phyloP scores from a whole-genome alignment of 148 eudicot genomes.

The Rhododendron kiyosumense region DNA sequence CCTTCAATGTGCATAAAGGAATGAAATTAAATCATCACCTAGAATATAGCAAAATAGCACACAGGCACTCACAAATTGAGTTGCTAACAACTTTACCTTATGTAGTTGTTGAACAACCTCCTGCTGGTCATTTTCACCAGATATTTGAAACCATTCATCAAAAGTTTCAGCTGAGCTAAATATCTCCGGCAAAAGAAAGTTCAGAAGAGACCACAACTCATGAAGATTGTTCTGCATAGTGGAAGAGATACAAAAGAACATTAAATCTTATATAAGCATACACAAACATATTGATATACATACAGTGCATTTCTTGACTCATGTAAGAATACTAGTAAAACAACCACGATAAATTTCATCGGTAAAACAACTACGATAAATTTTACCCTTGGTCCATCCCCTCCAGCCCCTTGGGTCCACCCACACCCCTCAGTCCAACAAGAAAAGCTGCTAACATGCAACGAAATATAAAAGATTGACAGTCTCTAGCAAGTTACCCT shows the following conservation, averaged over 20 bases:
- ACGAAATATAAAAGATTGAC: background rate
- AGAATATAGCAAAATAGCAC: background rate
- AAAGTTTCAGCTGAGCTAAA: conserved; percentile 98
- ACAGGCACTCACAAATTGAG: background rate
- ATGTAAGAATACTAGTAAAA: background rate
- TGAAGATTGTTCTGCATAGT: conserved; percentile 91
- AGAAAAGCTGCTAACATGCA: background rate
- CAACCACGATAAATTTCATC: background rate
- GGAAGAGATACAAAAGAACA: conserved; percentile 10
- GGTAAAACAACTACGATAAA: background rate
- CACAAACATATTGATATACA: background rate
- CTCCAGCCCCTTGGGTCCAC: background rate
- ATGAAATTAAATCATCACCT: background rate
- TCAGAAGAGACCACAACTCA: conserved; percentile 94
- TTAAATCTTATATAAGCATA: background rate
- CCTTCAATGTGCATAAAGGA: conserved; percentile 31
- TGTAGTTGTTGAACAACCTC: conserved; percentile 98
- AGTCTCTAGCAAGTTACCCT: background rate
- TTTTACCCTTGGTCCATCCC: background rate
- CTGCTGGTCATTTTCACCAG: conserved; percentile 96
- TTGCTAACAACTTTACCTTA: conserved; percentile 41
- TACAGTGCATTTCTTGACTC: background rate
- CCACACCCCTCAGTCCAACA: background rate
- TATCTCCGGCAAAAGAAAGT: conserved; percentile 94
- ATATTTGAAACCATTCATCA: conserved; percentile 98